phyloP scores from a whole-genome alignment of 352 stramenopile species.

The Phytophthora megakarya region DNA sequence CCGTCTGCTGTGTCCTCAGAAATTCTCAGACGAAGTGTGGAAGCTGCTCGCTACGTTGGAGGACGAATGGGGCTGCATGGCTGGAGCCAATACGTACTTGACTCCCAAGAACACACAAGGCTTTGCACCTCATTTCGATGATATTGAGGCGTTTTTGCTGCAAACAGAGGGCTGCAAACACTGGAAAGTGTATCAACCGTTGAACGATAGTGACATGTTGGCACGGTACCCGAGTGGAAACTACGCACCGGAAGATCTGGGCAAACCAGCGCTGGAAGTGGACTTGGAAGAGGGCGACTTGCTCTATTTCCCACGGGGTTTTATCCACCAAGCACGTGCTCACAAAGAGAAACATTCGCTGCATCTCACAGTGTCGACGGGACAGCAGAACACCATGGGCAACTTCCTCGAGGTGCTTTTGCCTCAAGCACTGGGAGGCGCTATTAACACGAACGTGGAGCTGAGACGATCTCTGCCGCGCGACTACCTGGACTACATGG shows the following conservation, averaged over 20 bases:
- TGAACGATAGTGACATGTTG: constrained; percentile 59
- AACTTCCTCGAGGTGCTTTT: constrained; percentile 78
- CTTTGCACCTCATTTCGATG: constrained; percentile 97
- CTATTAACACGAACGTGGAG: constrained; percentile 60
- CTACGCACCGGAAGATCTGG: constrained; percentile 76
- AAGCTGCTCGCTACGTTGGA: constrained; percentile 94
- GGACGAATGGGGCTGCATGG: constrained; percentile 93
- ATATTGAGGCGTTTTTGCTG: constrained; percentile 96
- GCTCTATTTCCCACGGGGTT: constrained; percentile 92
- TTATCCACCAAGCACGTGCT: constrained; percentile 85
- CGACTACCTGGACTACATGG: constrained; percentile 91
- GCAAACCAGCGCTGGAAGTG: constrained; percentile 77
- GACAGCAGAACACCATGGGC: constrained; percentile 83
- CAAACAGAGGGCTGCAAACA: constrained; percentile 93
- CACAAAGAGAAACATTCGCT: constrained; percentile 72
- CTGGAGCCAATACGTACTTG: constrained; percentile 94
- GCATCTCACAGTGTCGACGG: constrained; percentile 90
- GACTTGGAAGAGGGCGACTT: constrained; percentile 86
- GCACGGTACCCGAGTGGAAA: constrained; percentile 76
- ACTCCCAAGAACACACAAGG: constrained; percentile 93
- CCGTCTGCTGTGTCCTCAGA: constrained; percentile 93
- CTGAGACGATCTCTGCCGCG: constrained; percentile 80
- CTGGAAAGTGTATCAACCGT: constrained; percentile 91
- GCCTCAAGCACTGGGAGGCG: constrained; percentile 58
- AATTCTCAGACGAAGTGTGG: constrained; percentile 88